A percentile compares a stretch with the other conserved stretches of the same genome.
Evolutionary conservation across 192 early-diverging fungal genomes (phyloP).

Genomic region (Backusella mclennaniae): DNA sequence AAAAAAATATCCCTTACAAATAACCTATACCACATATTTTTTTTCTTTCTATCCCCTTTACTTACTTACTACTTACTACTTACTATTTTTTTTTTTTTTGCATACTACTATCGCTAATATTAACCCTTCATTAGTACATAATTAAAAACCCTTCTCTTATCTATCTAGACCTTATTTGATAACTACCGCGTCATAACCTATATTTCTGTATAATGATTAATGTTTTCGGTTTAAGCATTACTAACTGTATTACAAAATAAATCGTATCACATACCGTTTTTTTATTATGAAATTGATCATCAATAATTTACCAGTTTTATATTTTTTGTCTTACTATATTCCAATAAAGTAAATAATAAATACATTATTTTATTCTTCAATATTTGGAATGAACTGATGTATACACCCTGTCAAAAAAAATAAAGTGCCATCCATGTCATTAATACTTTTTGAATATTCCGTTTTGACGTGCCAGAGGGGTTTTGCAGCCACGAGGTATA

Average conservation of each 20-base stretch:
- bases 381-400: neutral
- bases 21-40: neutral
- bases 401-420: neutral
- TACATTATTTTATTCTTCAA: neutral
- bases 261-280: neutral
- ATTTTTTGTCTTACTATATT: neutral
- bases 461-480: conserved; percentile 2
- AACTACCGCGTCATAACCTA: neutral
- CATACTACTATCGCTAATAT: neutral
- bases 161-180: neutral
- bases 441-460: neutral
- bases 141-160: conserved; percentile 11
- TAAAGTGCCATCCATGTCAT: neutral
- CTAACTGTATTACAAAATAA: conserved; percentile 3
- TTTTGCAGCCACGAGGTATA: conserved; percentile 4
- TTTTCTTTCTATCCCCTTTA: neutral
- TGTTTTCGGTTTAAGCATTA: neutral
- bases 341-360: neutral
- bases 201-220: conserved; percentile 9
- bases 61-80: neutral
- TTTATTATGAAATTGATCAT: conserved; percentile 6
- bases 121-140: neutral
- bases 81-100: neutral
- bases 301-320: neutral
- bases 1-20: neutral